These are phyloP conservation scores for Puccinellia tenuiflora DNA, from an alignment of 176 grass and related monocot species.

Conservation along the genomic window DNA sequence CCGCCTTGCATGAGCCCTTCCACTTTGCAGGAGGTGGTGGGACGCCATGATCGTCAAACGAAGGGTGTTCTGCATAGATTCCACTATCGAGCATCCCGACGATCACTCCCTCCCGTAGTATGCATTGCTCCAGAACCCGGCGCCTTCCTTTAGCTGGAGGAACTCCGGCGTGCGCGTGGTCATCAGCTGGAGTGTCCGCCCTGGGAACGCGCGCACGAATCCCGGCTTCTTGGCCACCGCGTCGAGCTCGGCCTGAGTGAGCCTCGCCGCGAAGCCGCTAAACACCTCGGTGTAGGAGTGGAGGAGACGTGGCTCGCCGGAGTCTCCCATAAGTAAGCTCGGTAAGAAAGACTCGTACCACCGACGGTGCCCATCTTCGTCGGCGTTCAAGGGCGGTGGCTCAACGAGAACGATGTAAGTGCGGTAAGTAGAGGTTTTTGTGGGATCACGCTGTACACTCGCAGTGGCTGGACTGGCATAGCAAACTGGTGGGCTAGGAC, in stretches of 20 bases:
- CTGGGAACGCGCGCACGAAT: constrained; percentile 21
- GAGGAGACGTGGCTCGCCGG: constrained; percentile 19
- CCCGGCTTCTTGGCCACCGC: constrained; percentile 10
- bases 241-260: constrained; percentile 21
- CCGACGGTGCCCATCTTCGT: not conserved
- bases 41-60: constrained; percentile 15
- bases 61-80: constrained; percentile 22
- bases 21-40: not conserved
- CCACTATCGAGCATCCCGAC: constrained; percentile 45
- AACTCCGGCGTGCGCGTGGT: constrained; percentile 47
- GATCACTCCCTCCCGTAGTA: constrained; percentile 29
- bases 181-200: constrained; percentile 3
- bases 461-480: not conserved
- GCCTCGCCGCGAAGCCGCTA: constrained; percentile 35
- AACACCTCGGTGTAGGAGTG: constrained; percentile 36
- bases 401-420: constrained; percentile 16
- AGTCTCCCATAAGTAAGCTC: not conserved
- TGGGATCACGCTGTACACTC: too few relatives aligned
- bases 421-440: not conserved
- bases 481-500: not conserved
- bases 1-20: constrained; percentile 23
- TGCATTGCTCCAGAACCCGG: constrained; percentile 13
- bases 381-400: not conserved
- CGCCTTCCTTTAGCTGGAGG: not conserved
- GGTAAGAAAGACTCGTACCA: constrained; percentile 44